Evolutionary conservation across 805 yeast genomes (phyloP), one percentile per base, ranked within the genome.

Genomic region (Candida khao-thaluensis): DNA sequence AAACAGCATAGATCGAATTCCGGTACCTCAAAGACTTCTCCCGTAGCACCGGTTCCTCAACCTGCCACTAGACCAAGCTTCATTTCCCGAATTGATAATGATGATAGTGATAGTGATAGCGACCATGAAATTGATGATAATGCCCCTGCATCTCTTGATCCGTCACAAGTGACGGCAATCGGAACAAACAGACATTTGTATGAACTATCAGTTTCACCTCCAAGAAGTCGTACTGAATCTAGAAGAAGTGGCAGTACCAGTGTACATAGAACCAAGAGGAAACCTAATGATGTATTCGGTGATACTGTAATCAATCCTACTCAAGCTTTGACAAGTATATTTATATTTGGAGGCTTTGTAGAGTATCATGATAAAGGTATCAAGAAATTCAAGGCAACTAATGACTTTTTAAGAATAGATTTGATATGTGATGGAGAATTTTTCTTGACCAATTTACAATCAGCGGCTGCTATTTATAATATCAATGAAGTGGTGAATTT

Each of bases 271-370:
- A 7, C 29, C n/a, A 4, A 27, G 20, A 7, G 38, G 3, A 20
- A 15, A 15, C 17, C 36, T 2, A 43, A 43, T 34, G 47, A 42
- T 28, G 35, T 48, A 8, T 49, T 35, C 30, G 47, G 44, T 10
- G 52, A 52, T 25, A 35, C 37, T 7, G 40, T 38, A 18, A 31
- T 41, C 29, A 37, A 53, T 30, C 40, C 54, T 1, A 54, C 52
- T 3, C 45, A 53, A 4, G 35, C 47, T 8, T 48, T 57, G 3
- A 50, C 64, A 1, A 47, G 61, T 11, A 55, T 69, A 0, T 66
- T 59, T 44, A 48, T 64, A 10, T 68, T 66, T 51, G 74, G 73
- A 2, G 74, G 74, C 3, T 69, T 68, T 40, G 41, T 43, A 6
- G 28, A 18, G 9, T 15, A 28, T 3, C 27, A 22, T 9, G 29